phyloP scores from a whole-genome alignment of 768 basidiomycete genomes.

The Mycena latifolia region DNA sequence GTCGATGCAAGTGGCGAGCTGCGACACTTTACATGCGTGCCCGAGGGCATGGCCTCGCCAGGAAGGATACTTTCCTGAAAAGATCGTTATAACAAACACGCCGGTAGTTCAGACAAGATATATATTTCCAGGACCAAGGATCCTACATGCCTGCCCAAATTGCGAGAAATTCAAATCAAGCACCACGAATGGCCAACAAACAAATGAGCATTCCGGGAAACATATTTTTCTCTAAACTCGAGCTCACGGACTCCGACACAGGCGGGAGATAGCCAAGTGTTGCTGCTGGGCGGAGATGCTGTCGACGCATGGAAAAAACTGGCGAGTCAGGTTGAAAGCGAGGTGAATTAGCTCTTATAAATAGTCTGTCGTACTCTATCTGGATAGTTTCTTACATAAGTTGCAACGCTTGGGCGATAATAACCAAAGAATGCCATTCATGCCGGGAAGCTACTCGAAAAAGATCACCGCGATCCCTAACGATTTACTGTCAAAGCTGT shows the following conservation, averaged over 20 bases:
- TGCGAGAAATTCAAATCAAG: neutral
- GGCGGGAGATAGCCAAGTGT: constrained; percentile 11
- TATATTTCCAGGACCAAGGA: too few species aligned
- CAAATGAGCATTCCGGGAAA: neutral
- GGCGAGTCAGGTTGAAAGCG: constrained; percentile 17
- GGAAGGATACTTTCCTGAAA: too few species aligned
- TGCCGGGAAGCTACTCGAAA: constrained; percentile 5
- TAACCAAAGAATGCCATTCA: too few species aligned
- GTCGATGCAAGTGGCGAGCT: too few species aligned
- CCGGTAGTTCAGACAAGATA: too few species aligned
- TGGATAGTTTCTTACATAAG: neutral
- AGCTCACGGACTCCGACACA: neutral
- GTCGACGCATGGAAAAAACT: neutral
- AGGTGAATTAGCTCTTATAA: too few species aligned
- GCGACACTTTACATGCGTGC: too few species aligned
- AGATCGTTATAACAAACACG: too few species aligned
- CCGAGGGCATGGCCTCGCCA: too few species aligned
- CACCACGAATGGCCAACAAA: neutral
- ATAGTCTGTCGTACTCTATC: too few species aligned
- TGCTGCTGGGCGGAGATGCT: constrained; percentile 15
- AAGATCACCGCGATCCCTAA: constrained; percentile 23
- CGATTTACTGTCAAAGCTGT: constrained; percentile 17
- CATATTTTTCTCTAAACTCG: neutral
- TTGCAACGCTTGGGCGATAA: neutral
- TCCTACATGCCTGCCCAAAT: neutral